These are phyloP conservation scores for Erysimum cheiranthoides DNA, from an alignment of 345 rosid genomes.

Conservation along the genomic window DNA sequence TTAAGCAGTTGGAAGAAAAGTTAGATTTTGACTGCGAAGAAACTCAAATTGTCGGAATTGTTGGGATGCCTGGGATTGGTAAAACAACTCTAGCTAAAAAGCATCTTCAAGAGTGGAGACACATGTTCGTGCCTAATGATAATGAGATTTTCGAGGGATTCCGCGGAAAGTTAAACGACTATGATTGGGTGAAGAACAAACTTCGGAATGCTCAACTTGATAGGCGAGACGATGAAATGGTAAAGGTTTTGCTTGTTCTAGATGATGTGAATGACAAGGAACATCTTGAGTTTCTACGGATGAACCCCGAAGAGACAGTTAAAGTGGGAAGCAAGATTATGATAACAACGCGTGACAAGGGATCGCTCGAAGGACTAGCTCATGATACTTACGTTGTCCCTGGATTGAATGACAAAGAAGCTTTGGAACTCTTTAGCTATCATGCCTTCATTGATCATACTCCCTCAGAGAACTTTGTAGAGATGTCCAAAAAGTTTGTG, in stretches of 20 bases:
- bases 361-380: background rate
- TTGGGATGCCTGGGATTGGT: slow-evolving; percentile 17
- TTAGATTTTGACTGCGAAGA: background rate
- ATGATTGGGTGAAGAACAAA: background rate
- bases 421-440: slow-evolving; percentile 17
- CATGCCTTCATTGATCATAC: slow-evolving; percentile 9
- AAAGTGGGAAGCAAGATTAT: slow-evolving; percentile 31
- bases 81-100: background rate
- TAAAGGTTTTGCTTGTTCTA: background rate
- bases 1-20: background rate
- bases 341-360: slow-evolving; percentile 25
- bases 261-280: slow-evolving; percentile 9
- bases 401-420: slow-evolving; percentile 5
- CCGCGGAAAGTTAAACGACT: background rate
- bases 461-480: too few relatives aligned
- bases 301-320: background rate
- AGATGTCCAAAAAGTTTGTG: slow-evolving; percentile 7
- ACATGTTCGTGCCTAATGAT: too few relatives aligned
- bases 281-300: slow-evolving; percentile 1
- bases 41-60: slow-evolving; percentile 9
- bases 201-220: background rate
- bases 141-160: background rate
- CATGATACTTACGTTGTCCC: background rate
- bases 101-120: too few relatives aligned
- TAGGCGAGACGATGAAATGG: background rate